Conservation (phyloP, 768 basidiomycete genomes). For the Leccinum variicolor region DNA sequence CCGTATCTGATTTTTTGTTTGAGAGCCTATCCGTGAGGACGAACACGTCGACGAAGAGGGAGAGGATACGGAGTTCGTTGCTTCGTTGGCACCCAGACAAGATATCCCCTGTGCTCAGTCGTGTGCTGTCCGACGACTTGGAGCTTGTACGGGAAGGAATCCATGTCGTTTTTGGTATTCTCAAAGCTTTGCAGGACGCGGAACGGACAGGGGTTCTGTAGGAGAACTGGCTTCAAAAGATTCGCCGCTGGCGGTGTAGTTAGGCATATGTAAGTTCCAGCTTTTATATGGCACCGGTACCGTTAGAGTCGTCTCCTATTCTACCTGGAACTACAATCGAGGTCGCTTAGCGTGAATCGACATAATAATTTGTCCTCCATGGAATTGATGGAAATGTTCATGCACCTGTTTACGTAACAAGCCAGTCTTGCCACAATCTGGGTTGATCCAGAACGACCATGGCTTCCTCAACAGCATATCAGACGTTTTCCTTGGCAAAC, state of each 20-base stretch:
- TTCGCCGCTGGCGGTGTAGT: slow-evolving; percentile 9
- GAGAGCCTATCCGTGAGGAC: slow-evolving; percentile 41
- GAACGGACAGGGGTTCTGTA: slow-evolving; percentile 23
- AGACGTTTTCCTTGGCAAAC: slow-evolving; percentile 72
- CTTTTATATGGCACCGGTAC: not conserved
- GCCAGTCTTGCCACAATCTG: not conserved
- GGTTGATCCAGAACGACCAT: slow-evolving; percentile 9
- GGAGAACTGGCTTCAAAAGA: not conserved
- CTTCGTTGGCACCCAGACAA: slow-evolving; percentile 73
- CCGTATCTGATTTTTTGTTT: slow-evolving; percentile 51
- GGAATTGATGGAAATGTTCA: too few species aligned
- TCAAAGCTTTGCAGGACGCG: slow-evolving; percentile 33
- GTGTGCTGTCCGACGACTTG: slow-evolving; percentile 43
- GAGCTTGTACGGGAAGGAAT: slow-evolving; percentile 46
- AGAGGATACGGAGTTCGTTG: slow-evolving; percentile 55
- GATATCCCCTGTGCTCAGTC: slow-evolving; percentile 41
- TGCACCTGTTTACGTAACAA: not conserved
- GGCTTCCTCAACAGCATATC: slow-evolving; percentile 58
- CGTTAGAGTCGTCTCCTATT: not conserved
- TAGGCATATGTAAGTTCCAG: not conserved
- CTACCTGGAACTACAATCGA: not conserved
- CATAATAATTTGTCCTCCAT: too few species aligned
- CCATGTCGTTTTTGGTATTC: slow-evolving; percentile 37
- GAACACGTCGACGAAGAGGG: slow-evolving; percentile 42
- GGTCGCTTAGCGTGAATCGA: too few species aligned